Percentiles rank a stretch among this genome's conserved stretches.
phyloP scores from a whole-genome alignment of 345 rosid genomes.

The Lepidium africanum region DNA sequence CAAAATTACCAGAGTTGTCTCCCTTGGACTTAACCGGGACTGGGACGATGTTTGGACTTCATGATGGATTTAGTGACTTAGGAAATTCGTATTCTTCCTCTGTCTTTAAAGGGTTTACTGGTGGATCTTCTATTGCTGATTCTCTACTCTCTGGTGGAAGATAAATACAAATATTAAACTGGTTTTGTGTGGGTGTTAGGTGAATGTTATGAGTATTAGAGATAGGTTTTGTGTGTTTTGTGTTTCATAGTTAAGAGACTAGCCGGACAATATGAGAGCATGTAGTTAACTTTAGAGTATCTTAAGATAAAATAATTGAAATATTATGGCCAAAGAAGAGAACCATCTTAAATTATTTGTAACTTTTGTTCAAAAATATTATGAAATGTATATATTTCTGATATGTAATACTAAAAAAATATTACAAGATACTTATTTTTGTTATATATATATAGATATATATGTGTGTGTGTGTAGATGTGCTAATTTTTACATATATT shows the following conservation, averaged over 20 bases:
- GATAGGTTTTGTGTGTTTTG: constrained; percentile 4
- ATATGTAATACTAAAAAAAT: too few relatives aligned
- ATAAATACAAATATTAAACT: too few relatives aligned
- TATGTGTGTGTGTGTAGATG: too few relatives aligned
- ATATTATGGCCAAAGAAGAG: neutral
- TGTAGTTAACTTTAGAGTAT: neutral
- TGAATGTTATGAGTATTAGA: constrained; percentile 9
- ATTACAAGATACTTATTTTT: too few relatives aligned
- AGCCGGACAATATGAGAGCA: neutral
- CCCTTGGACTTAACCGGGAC: constrained; percentile 25
- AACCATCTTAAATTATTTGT: too few relatives aligned
- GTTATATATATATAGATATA: too few relatives aligned
- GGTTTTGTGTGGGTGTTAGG: neutral
- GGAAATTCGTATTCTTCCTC: constrained; percentile 36
- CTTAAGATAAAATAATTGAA: neutral
- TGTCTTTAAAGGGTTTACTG: constrained; percentile 20
- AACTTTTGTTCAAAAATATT: too few relatives aligned
- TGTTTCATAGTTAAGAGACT: constrained; percentile 2
- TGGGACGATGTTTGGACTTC: constrained; percentile 30
- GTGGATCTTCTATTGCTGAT: constrained; percentile 35
- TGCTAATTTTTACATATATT: too few relatives aligned
- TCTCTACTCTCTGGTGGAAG: constrained; percentile 54
- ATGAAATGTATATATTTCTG: too few relatives aligned
- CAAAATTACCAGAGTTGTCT: constrained; percentile 36
- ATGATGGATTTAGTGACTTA: constrained; percentile 40